A percentile compares a stretch with the other conserved stretches of the same genome.
Conservation (phyloP, 495 filamentous ascomycete species). For the Glarea lozoyensis region DNA sequence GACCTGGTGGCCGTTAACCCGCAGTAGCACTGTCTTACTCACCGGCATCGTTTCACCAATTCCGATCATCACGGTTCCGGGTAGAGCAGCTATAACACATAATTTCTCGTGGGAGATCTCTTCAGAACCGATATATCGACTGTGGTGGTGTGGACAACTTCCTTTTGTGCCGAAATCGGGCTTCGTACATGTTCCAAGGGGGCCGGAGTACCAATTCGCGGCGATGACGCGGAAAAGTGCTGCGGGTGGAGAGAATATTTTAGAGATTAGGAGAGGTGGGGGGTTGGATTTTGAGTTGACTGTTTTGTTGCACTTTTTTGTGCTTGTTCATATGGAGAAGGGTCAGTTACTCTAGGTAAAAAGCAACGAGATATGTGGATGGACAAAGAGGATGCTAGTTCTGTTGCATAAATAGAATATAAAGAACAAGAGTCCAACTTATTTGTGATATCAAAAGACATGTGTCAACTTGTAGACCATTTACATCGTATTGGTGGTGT, state of each 20-base stretch:
- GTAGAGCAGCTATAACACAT: background rate
- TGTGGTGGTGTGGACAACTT: background rate
- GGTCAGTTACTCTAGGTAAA: too few relatives aligned
- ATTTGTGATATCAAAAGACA: too few relatives aligned
- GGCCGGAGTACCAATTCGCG: background rate
- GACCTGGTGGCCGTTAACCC: background rate
- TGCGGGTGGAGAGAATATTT: background rate
- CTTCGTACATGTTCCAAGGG: background rate
- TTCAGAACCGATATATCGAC: too few relatives aligned
- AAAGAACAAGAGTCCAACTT: too few relatives aligned
- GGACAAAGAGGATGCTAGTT: too few relatives aligned
- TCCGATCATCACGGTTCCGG: background rate
- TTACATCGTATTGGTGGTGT: too few relatives aligned
- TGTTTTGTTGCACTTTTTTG: too few relatives aligned
- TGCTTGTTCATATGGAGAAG: too few relatives aligned
- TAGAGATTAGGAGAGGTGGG: conserved; percentile 1
- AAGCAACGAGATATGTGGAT: too few relatives aligned
- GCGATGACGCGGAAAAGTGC: background rate
- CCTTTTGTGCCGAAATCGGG: background rate
- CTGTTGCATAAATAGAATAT: too few relatives aligned
- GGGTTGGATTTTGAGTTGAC: conserved; percentile 2
- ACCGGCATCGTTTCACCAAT: background rate
- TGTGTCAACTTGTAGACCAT: too few relatives aligned
- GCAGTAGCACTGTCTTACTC: background rate
- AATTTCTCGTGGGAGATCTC: background rate